Base-by-base conservation (phyloP, 768 basidiomycete genomes). In the Boletus rufocinnamomeus region DNA sequence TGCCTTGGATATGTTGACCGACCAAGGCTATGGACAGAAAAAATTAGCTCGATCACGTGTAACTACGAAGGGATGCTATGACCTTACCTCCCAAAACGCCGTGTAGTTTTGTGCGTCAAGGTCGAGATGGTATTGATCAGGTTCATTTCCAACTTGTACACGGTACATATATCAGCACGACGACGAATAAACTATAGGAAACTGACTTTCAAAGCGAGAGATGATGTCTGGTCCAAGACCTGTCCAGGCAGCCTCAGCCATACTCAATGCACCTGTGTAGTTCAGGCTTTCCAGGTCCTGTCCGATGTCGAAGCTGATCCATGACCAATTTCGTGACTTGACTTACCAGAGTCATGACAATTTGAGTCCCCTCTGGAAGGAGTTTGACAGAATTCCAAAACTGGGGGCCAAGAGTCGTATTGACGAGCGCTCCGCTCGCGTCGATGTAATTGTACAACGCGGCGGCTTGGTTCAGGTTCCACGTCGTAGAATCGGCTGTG, bases 401-500 rank as follows among this genome's bases (percentile, higher is more conserved):
- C 28, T 68, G 69, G 5, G 79, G 79, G 0, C 82, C 82, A 57
- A 84, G 77, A 1, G 80, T 82, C 13, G 81, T 82, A 57, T 83
- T 83, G 35, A 70, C 72, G 54, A 83, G 73, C 7, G 73, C 75
- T 19, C 80, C 80, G 3, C 64, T 69, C n/a, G 61, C 63, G 43
- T 79, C 77, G 32, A 83, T 74, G 56, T 78, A 80, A 60, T 80
- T 83, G 65, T 62, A 60, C 43, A 65, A 37, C 2, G 60, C 59
- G 23, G 37, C 50, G 35, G 74, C 71, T 44, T 77, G 75, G 14
- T 74, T 69, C 0, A 77, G 69, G 54, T 80, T 66, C 80, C 81
- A 81, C 52, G 76, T 78, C 2, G 81, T 80, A 16, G 81, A 81
- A 62, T 83, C 80, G 6, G 82, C 83, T 0, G 81, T 83, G 60